Base-by-base conservation (phyloP, 2,329 filamentous ascomycete species). In the Cladosporium sp. region DNA sequence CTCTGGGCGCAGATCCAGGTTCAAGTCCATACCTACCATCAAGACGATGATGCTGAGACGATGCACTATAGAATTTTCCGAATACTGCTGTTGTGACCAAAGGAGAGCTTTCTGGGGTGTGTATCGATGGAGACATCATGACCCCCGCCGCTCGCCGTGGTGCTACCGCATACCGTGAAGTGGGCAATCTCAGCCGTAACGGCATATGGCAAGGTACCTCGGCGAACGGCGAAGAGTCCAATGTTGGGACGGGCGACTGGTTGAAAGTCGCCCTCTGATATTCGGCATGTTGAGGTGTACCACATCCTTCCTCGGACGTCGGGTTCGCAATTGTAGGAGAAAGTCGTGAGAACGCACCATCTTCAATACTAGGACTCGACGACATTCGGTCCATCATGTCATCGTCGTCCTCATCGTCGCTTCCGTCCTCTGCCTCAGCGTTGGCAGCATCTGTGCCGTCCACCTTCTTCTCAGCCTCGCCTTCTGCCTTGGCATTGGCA, bases 301-400 rank as follows among this genome's bases (percentile, higher is more conserved):
- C 28, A 17, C 15, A 40, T 47, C 52, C 40, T 55, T 45, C 40
- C 22, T 9, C 25, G 40, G 52, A 47, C 52, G 13, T 45, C 36
- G 24, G 19, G 12, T 13, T 32, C 28, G 35, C 54, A 40, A 6
- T 19, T 49, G 44, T 40, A 37, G 13, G 19, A 44, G 36, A 44
- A 24, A 51, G 7, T 17, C 42, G n/a, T 44, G 13, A 75, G 77
- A 79, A 94, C 91, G 83, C 86, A 99, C 93, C 93, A 88, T 97
- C 93, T 80, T 96, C 91, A 75, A 99, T 99, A 67, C 93, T 97
- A 71, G 94, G 94, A 68, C 93, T 97, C 75, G 92, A 97, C 68
- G 93, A 97, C 65, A 99, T 97, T 75, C 94, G 94, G 78, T 97
- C 94, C 89, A 96, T 91, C 86, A 96, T 86, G 74, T 97, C 93